phyloP scores from a whole-genome alignment of 257 asterid species.

The Solanum peruvianum region DNA sequence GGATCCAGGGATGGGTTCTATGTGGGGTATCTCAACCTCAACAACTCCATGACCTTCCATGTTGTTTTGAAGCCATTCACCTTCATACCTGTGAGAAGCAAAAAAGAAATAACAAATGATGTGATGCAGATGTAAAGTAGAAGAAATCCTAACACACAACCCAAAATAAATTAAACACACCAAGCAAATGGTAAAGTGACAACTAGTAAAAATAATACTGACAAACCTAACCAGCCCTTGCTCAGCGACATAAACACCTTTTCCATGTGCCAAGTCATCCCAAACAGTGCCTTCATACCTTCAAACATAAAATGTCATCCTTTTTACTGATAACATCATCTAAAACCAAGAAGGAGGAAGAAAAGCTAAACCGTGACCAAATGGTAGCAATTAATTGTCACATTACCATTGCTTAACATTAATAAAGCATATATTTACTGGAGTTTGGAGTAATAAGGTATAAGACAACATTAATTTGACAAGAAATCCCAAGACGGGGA shows the following conservation, averaged over 20 bases:
- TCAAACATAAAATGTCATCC: not conserved
- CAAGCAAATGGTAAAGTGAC: not conserved
- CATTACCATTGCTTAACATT: not conserved
- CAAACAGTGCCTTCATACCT: constrained; percentile 99
- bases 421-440: not conserved
- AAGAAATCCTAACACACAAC: not conserved
- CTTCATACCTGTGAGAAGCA: constrained; percentile 62
- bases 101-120: not conserved
- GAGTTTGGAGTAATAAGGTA: not conserved
- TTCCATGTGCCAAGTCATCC: constrained; percentile 99
- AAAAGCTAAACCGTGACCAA: not conserved
- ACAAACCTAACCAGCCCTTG: constrained; percentile 86
- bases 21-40: constrained; percentile 86
- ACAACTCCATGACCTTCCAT: constrained; percentile 99
- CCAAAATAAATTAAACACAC: not conserved
- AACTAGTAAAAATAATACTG: not conserved
- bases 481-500: not conserved
- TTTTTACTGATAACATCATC: not conserved
- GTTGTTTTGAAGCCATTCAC: constrained; percentile 92
- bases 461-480: not conserved
- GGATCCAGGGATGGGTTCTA: constrained; percentile 89
- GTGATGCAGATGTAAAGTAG: not conserved
- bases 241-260: constrained; percentile 83
- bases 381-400: not conserved
- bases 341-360: not conserved